Evolutionary conservation across 2,329 filamentous ascomycete genomes (phyloP).

Genomic region (Endothia cerciana): DNA sequence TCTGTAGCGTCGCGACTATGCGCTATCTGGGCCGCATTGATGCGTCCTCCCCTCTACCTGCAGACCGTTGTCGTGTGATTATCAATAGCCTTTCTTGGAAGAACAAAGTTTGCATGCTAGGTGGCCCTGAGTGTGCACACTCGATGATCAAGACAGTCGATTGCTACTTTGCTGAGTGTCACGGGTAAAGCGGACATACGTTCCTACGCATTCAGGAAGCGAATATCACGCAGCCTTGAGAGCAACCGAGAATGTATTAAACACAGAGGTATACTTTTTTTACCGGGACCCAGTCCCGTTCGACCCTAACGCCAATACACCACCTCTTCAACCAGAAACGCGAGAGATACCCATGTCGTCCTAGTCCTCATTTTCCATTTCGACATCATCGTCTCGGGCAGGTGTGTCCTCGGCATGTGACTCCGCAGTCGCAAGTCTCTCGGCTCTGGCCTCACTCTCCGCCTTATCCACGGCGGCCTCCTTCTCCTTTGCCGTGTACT

Average conservation of each 20-base stretch:
- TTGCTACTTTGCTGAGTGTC: not conserved
- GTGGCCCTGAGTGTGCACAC: too few species aligned
- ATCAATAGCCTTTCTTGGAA: too few species aligned
- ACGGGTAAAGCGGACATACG: not conserved
- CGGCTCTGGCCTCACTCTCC: conserved; percentile 21
- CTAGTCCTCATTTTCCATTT: conserved; percentile 51
- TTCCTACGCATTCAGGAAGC: not conserved
- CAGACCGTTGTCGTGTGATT: too few species aligned
- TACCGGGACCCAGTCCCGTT: not conserved
- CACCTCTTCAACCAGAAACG: not conserved
- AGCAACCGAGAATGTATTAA: not conserved
- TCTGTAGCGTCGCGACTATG: too few species aligned
- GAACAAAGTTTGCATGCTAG: too few species aligned
- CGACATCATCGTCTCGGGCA: conserved; percentile 52
- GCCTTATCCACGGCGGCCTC: conserved; percentile 24
- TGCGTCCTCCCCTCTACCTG: too few species aligned
- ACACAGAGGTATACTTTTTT: conserved; percentile 4
- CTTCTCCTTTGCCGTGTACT: conserved; percentile 46
- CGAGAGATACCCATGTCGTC: not conserved
- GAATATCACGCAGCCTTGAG: not conserved
- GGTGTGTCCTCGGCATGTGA: conserved; percentile 33
- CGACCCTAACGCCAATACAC: conserved; percentile 7
- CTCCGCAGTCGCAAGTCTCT: conserved; percentile 16
- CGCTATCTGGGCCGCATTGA: too few species aligned
- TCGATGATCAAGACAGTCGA: too few species aligned